Evolutionary conservation across 2,329 filamentous ascomycete genomes (phyloP), one percentile per base, ranked within the genome.

Genomic region (Alternaria arborescens): DNA sequence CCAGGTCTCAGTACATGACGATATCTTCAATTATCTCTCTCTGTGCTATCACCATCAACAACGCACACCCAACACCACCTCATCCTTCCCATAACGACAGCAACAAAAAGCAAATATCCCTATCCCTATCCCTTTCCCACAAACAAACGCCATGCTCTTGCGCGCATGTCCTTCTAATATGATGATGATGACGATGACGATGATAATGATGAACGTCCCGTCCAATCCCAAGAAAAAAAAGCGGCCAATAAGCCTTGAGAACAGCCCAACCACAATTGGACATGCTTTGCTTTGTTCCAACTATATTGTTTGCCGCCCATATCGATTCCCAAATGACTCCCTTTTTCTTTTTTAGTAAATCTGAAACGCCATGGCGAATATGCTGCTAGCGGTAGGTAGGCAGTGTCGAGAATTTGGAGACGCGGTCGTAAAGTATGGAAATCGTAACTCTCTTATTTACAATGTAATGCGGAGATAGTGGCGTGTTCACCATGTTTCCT

Each of bases 361-460:
- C 47, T 32, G 47, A 44, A 65, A 62, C 60, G 46, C 64, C 59
- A 41, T 36, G 52, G 59, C 54, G 52, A 62, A 62, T 64, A 55
- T 46, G 32, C 55, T 46, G 32, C 41, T 50, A 61, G 38, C 46
- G 38, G 46, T 63, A 36, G 38, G 46, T 63, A 36, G 5, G 32
- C 32, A 16, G 32, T 36, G 5, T 14, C 20, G 36, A 56, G 46
- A 18, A 53, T 28, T 14, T 24, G 28, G 34, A 38, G 32, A 64
- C 34, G 59, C 40, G 47, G 41, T 41, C n/a, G 48, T 48, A 24
- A 34, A 43, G 57, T 6, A 36, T 11, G 22, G 26, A 50, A 60
- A 11, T 48, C 54, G 42, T 52, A 22, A 43, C 18, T 41, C 28
- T 48, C 28, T 48, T 48, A 30, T 48, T 34, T 48, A 43, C 34